Evolutionary conservation across 768 basidiomycete genomes (phyloP), one percentile per base, ranked within the genome.

Genomic region (Trametes meyenii): DNA sequence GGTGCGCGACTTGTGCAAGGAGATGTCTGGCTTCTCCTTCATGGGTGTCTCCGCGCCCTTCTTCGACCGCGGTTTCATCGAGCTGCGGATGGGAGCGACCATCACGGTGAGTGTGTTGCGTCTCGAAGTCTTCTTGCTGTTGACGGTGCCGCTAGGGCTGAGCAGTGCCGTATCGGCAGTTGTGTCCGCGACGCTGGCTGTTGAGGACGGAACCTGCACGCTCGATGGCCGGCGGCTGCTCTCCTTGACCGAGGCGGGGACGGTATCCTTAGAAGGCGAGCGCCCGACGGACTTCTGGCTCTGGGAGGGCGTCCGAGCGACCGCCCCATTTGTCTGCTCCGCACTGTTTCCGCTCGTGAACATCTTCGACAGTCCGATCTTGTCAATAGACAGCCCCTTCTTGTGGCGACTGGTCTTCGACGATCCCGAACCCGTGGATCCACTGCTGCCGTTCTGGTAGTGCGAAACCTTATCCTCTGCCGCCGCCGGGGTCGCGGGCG

Each of bases 71-170:
- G 48, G 63, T 70, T 84, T 81, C 61, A 80, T 80, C 0, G 82
- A 66, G 43, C 85, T 80, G 56, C 80, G 82, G 64, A 94, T 77
- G 7, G 90, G 89, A 70, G 92, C 90, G 1, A 92, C 89, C 85
- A 94, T 92, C 42, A 95, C 84, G 0, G 89, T 93, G 63, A 97
- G 79, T 0, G 94, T 96, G 74, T 91, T 94, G 67, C 93, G 76
- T 69, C 88, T 79, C 63, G 76, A 80, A 74, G 86, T 86, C 78
- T 85, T 92, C 55, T 71, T 60, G 61, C 70, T 67, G 51, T 66
- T 65, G 53, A 58, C 57, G 39, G 68, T 49, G 33, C 73, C 71
- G 17, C 69, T 68, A 0, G 79, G 79, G 54, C 76, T 78, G 55
- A 80, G 66, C 6, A 81, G 68, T 7, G 72, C 58, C 3, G 71